Conservation (phyloP, 2,329 filamentous ascomycete species). For the Fusarium nodosum region DNA sequence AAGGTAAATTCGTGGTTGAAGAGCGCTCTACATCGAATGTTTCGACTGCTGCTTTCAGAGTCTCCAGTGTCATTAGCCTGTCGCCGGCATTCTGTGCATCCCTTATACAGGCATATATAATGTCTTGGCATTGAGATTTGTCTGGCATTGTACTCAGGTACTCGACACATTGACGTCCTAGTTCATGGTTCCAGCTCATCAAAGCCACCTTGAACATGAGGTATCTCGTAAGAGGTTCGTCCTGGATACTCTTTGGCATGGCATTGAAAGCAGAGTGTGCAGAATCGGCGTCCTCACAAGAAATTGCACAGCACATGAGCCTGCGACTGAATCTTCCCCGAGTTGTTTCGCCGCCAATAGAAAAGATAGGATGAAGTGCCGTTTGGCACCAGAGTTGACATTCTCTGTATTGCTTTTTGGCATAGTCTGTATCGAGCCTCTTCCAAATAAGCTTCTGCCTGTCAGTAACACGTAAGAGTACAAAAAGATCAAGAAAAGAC, state of each 20-base stretch:
- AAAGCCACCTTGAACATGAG: constrained; percentile 81
- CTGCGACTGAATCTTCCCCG: constrained; percentile 78
- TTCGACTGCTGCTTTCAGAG: constrained; percentile 54
- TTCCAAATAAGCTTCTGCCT: constrained; percentile 81
- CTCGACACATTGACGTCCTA: constrained; percentile 74
- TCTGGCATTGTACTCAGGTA: constrained; percentile 66
- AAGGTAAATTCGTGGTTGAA: constrained; percentile 52
- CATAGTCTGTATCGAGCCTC: constrained; percentile 72
- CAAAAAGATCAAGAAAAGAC: constrained; percentile 44
- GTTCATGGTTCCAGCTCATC: constrained; percentile 66
- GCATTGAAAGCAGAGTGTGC: constrained; percentile 61
- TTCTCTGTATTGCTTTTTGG: constrained; percentile 63
- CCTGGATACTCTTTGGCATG: constrained; percentile 70
- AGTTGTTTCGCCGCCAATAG: constrained; percentile 74
- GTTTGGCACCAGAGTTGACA: constrained; percentile 79
- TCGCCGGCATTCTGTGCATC: constrained; percentile 79
- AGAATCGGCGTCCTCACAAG: constrained; percentile 52
- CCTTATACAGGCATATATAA: constrained; percentile 84
- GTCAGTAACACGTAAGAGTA: constrained; percentile 20
- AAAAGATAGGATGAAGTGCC: constrained; percentile 76
- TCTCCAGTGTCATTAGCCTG: constrained; percentile 65
- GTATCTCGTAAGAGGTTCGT: constrained; percentile 77
- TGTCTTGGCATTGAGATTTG: constrained; percentile 65
- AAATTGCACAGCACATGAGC: constrained; percentile 77
- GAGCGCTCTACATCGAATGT: constrained; percentile 42